These are phyloP conservation scores for Neurospora africana DNA, from an alignment of 495 filamentous ascomycete species.

Conservation along the genomic window DNA sequence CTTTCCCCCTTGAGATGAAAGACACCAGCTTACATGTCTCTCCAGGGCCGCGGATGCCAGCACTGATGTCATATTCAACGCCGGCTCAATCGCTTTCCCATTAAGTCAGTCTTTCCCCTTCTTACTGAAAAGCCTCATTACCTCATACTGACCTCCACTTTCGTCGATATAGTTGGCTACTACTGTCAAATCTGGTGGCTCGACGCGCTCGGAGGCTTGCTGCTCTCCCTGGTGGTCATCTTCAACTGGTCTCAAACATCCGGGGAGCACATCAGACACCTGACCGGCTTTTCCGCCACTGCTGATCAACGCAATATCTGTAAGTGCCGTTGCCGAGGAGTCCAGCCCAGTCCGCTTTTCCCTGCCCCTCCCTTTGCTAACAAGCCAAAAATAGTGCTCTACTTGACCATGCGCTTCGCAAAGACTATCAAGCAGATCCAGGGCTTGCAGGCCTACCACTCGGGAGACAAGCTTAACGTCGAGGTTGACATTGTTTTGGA, in stretches of 20 bases:
- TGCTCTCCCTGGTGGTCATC: constrained; percentile 76
- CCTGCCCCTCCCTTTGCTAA: constrained; percentile 2
- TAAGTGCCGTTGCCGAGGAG: constrained; percentile 9
- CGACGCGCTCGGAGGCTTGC: constrained; percentile 71
- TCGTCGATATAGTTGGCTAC: constrained; percentile 47
- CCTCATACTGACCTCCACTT: neutral
- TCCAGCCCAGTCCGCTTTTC: neutral
- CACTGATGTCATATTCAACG: constrained; percentile 74
- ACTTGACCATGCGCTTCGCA: constrained; percentile 90
- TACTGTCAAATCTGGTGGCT: constrained; percentile 75
- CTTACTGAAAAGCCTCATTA: neutral
- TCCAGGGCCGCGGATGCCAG: constrained; percentile 22
- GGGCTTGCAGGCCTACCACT: constrained; percentile 78
- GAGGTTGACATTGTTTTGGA: constrained; percentile 69
- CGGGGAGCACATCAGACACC: constrained; percentile 66
- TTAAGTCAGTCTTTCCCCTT: constrained; percentile 41
- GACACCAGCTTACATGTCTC: constrained; percentile 47
- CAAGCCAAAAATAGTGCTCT: constrained; percentile 44
- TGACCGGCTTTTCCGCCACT: constrained; percentile 71
- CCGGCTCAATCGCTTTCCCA: constrained; percentile 76
- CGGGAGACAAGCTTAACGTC: constrained; percentile 81
- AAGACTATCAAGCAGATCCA: constrained; percentile 83
- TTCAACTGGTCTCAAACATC: constrained; percentile 74
- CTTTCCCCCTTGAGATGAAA: constrained; percentile 7
- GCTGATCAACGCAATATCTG: constrained; percentile 70